These are phyloP conservation scores for Tetrahymena borealis DNA, from an alignment of 73 alveolate genomes.

Conservation along the genomic window DNA sequence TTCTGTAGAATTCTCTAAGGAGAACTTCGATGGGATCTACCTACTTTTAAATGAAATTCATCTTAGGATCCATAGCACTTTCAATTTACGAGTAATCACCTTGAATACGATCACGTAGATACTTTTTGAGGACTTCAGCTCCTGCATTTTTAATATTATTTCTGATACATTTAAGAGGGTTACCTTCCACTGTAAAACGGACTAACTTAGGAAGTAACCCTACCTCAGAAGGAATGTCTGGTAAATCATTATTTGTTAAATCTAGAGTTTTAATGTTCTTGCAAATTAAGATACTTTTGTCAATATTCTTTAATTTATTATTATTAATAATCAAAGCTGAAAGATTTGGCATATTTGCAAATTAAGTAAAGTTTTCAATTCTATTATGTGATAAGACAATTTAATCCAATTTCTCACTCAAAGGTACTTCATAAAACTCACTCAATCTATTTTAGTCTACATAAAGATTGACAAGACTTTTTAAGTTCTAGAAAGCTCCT, in stretches of 20 bases:
- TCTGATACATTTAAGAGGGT: constrained; percentile 87
- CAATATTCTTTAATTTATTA: constrained; percentile 19
- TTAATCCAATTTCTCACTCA: constrained; percentile 16
- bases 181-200: constrained; percentile 90
- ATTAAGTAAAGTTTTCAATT: constrained; percentile 4
- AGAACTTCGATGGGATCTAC: constrained; percentile 11
- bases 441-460: constrained; percentile 17
- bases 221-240: constrained; percentile 80
- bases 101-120: constrained; percentile 77
- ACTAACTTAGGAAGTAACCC: constrained; percentile 77
- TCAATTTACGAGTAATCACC: constrained; percentile 29
- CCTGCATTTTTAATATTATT: constrained; percentile 84
- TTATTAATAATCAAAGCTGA: constrained; percentile 16
- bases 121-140: constrained; percentile 86
- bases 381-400: constrained; percentile 13
- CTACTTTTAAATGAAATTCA: background rate
- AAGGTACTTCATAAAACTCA: constrained; percentile 4
- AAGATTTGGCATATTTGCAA: constrained; percentile 9
- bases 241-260: constrained; percentile 83
- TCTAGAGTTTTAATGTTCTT: constrained; percentile 77
- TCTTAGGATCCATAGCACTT: constrained; percentile 15
- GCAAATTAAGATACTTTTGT: constrained; percentile 6
- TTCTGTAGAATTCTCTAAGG: constrained; percentile 21
- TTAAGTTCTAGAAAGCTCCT: constrained; percentile 5
- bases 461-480: background rate